These are phyloP conservation scores for Styphnolobium japonicum DNA, from an alignment of 306 rosid species.

Conservation along the genomic window DNA sequence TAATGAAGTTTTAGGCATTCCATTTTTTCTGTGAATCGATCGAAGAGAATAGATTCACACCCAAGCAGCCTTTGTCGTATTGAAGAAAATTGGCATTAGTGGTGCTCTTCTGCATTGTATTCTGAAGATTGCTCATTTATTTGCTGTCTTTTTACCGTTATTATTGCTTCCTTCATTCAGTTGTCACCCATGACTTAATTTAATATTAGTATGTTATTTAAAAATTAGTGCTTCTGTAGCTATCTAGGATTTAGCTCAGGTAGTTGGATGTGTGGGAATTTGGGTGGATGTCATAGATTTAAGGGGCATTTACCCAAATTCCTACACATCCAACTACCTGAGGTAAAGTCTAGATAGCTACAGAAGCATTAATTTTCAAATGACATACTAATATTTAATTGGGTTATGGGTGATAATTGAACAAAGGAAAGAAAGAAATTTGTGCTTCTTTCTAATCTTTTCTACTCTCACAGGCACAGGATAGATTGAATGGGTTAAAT, in stretches of 20 bases:
- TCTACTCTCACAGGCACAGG: slow-evolving; percentile 46
- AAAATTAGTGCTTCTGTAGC: background rate
- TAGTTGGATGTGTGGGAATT: background rate
- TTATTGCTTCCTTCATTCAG: background rate
- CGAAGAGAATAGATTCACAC: background rate
- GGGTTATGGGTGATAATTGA: background rate
- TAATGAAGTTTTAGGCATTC: background rate
- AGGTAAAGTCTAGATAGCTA: background rate
- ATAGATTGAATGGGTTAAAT: slow-evolving; percentile 61
- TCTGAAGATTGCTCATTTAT: background rate
- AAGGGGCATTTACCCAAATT: background rate
- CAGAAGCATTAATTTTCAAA: background rate
- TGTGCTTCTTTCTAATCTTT: slow-evolving; percentile 15
- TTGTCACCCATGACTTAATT: background rate
- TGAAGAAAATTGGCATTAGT: background rate
- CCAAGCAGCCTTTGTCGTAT: background rate
- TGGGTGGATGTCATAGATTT: background rate
- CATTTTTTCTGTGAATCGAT: background rate
- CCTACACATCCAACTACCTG: background rate
- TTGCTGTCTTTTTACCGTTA: background rate
- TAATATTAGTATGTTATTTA: background rate
- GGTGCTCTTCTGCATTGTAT: background rate
- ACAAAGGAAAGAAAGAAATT: background rate
- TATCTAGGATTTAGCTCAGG: background rate
- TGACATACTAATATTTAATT: background rate